Evolutionary conservation across 2,329 filamentous ascomycete species (phyloP).

Genomic region (Dactylellina haptotyla): DNA sequence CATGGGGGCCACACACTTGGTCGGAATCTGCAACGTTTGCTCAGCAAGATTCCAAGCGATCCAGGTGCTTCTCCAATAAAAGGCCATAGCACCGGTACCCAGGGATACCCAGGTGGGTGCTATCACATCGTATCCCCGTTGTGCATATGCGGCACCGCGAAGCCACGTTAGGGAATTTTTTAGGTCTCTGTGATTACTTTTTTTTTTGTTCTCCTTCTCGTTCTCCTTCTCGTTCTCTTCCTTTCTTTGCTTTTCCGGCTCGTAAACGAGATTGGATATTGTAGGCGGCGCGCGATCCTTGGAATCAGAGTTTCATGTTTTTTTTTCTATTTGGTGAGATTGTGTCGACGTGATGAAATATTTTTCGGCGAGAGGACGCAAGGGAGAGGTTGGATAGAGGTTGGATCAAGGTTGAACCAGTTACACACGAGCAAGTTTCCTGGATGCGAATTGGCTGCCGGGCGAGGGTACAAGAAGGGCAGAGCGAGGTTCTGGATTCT

Average conservation of each 20-base stretch:
- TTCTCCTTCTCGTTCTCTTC: neutral
- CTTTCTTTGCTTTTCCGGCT: slow-evolving; percentile 10
- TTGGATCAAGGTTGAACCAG: slow-evolving; percentile 32
- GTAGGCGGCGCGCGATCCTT: slow-evolving; percentile 22
- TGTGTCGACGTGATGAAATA: slow-evolving; percentile 6
- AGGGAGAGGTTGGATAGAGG: slow-evolving; percentile 21
- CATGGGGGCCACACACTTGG: slow-evolving; percentile 35
- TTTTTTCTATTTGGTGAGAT: slow-evolving; percentile 22
- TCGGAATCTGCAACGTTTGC: slow-evolving; percentile 53
- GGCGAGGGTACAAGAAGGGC: neutral
- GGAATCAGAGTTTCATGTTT: slow-evolving; percentile 24
- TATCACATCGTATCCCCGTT: slow-evolving; percentile 53
- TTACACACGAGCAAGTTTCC: slow-evolving; percentile 53
- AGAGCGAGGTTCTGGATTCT: slow-evolving; percentile 47
- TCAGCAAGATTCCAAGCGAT: slow-evolving; percentile 51
- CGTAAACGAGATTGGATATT: slow-evolving; percentile 37
- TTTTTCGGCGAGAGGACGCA: slow-evolving; percentile 46
- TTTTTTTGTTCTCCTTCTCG: slow-evolving; percentile 5
- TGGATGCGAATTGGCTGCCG: slow-evolving; percentile 46
- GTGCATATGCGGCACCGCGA: slow-evolving; percentile 51
- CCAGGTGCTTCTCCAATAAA: slow-evolving; percentile 36
- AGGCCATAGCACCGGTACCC: slow-evolving; percentile 31
- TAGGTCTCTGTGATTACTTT: slow-evolving; percentile 22
- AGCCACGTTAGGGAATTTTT: slow-evolving; percentile 48
- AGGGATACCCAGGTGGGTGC: slow-evolving; percentile 31